Base-by-base conservation (phyloP, 768 basidiomycete genomes). In the Hygrophorus pudorinus region DNA sequence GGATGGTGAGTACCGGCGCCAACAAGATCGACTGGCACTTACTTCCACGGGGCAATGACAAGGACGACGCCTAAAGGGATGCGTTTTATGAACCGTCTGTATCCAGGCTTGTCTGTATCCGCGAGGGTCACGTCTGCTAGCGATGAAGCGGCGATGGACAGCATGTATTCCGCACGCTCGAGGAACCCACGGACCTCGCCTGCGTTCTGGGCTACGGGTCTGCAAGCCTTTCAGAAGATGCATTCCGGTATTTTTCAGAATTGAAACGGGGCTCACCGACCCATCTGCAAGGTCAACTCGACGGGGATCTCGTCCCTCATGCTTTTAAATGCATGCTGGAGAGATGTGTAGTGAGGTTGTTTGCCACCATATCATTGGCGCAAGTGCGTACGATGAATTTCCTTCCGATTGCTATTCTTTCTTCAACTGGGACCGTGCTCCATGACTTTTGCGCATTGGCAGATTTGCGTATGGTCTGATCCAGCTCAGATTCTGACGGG, bases 41-140 rank as follows among this genome's bases (percentile, higher is more conserved):
- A 88, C 84, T 94, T 94, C 92, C 91, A 96, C 2, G 92, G 89
- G 0, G 86, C 79, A 50, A 98, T 83, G 39, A 92, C 76, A 36
- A 91, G 73, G 0, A 96, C 77, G 17, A 97, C 82, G 6, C 96
- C 96, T 0, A 94, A 61, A 0, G 96, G 90, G 11, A 72, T 73
- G 32, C 88, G 81, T 55, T 79, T 78, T 61, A 98, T 92, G 59
- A 73, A 89, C 37, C 92, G 72, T 51, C 71, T 77, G 66, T 91
- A 86, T 2, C 87, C 88, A 20, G 87, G 85, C 39, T 81, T 79
- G 59, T 91, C 85, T 4, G 83, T 84, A 39, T 85, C 80, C 38
- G 71, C 67, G 50, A 94, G 73, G 1, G 74, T 61, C 28, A 92
- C 73, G 48, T 94, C 89, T 7, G 75, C 71, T 2, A 99, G 77